Percentiles rank a stretch among this genome's conserved stretches.
phyloP scores from a whole-genome alignment of 495 filamentous ascomycete genomes.

The Aspergillus nanangensis region DNA sequence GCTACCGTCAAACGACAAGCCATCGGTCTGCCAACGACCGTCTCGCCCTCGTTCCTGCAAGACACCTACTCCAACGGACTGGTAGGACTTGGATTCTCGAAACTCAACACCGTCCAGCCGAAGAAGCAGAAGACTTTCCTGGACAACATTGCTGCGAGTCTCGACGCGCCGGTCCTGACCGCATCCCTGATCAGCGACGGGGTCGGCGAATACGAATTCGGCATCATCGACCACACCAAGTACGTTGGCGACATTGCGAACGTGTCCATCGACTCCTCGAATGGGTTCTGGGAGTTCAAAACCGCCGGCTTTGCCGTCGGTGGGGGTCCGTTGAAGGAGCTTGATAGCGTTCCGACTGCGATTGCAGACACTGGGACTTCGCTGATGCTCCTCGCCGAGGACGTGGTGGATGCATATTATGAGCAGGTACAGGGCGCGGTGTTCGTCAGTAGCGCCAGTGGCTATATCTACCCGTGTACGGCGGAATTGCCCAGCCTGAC shows the following conservation, averaged over 20 bases:
- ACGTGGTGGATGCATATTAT: slow-evolving; percentile 61
- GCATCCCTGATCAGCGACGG: slow-evolving; percentile 58
- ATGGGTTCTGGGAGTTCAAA: slow-evolving; percentile 75
- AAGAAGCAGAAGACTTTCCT: slow-evolving; percentile 74
- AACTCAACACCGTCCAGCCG: slow-evolving; percentile 68
- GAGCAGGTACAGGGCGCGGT: slow-evolving; percentile 51
- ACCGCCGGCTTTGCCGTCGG: slow-evolving; percentile 55
- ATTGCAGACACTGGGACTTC: slow-evolving; percentile 74
- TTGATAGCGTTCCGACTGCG: slow-evolving; percentile 31
- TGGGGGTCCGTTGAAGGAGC: slow-evolving; percentile 26
- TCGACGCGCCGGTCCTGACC: slow-evolving; percentile 69
- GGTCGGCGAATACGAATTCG: slow-evolving; percentile 74
- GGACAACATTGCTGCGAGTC: slow-evolving; percentile 60
- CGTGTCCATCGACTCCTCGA: slow-evolving; percentile 54
- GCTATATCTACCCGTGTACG: slow-evolving; percentile 64
- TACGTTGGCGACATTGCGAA: slow-evolving; percentile 62
- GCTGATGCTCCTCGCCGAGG: slow-evolving; percentile 62
- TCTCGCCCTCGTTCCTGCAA: slow-evolving; percentile 60
- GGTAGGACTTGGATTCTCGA: slow-evolving; percentile 71
- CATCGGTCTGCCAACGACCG: slow-evolving; percentile 62
- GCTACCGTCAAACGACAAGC: slow-evolving; percentile 62
- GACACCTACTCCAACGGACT: slow-evolving; percentile 66
- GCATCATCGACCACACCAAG: slow-evolving; percentile 60
- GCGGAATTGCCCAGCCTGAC: slow-evolving; percentile 59
- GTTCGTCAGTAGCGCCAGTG: slow-evolving; percentile 44